Percentiles rank a stretch among this genome's conserved stretches.
phyloP scores from a whole-genome alignment of 2,329 filamentous ascomycete genomes.

The Diaporthe vaccinii region DNA sequence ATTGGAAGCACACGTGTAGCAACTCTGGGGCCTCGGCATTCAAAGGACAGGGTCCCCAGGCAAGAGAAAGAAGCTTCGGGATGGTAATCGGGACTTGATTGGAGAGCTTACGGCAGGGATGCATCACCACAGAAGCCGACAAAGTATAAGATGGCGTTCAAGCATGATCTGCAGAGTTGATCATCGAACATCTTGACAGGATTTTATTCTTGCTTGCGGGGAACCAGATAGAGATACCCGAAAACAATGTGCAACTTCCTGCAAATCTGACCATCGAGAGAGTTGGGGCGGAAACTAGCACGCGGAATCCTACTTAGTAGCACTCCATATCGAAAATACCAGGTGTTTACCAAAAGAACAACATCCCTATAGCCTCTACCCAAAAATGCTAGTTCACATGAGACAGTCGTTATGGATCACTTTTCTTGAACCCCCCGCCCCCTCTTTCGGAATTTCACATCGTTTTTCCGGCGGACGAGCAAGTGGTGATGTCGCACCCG shows the following conservation, averaged over 20 bases:
- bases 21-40: background rate
- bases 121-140: background rate
- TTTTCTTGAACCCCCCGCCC: background rate
- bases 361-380: background rate
- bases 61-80: background rate
- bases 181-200: background rate
- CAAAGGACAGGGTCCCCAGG: background rate
- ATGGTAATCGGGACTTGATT: background rate
- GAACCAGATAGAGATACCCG: background rate
- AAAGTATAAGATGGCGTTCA: slow-evolving; percentile 7
- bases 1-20: background rate
- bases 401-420: no score
- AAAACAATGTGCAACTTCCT: background rate
- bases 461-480: background rate
- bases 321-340: no score
- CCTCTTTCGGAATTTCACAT: background rate
- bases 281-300: background rate
- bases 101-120: background rate
- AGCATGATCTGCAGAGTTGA: slow-evolving; percentile 2
- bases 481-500: background rate
- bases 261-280: background rate
- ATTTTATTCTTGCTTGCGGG: background rate
- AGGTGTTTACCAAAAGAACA: background rate
- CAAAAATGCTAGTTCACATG: background rate
- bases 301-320: no score